Evolutionary conservation across 2,329 filamentous ascomycete species (phyloP), one percentile per base, ranked within the genome.

Genomic region (Tolypocladium amazonense): DNA sequence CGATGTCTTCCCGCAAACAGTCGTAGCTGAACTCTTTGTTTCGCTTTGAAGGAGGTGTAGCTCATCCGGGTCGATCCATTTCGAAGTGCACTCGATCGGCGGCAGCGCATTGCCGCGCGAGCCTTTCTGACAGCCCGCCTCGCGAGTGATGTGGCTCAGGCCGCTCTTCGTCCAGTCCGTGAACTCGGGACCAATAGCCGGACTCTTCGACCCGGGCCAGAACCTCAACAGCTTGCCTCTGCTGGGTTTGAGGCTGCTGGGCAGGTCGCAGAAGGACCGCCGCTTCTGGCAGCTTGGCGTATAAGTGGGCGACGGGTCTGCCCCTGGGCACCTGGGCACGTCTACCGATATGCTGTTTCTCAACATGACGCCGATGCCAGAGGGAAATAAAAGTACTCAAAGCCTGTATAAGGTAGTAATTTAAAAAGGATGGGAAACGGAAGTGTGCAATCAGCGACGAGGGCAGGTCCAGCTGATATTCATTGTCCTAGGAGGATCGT

Each of bases 221-320:
- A 63, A 65, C 59, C 70, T 73, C 47, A 69, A 69, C 20, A 73
- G 65, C 60, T 66, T 73, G 60, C 67, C 65, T 57, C 67, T 64
- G 27, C 63, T 59, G 12, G 69, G 69, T 47, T 68, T 71, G 56
- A 68, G 57, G 47, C 62, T 66, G 45, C n/a, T 59, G 27, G 59
- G 61, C 45, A 65, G 59, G 43, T 56, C 57, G 53, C 64, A 55
- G 37, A 57, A 39, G n/a, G 60, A 61, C 3, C 60, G 60, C 7
- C 60, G 56, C 54, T 57, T 56, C 43, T 43, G 27, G 57, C 38
- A 23, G 37, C 12, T 58, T 1, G 57, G 14, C 57, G 50, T 30
- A 45, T 53, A 53, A 37, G 58, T 38, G 55, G 45, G 45, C 18
- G 58, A 35, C 6, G 37, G 11, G 14, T 18, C 33, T 1, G 4